Conservation (phyloP, 805 yeast species). For the Saturnispora besseyi region DNA sequence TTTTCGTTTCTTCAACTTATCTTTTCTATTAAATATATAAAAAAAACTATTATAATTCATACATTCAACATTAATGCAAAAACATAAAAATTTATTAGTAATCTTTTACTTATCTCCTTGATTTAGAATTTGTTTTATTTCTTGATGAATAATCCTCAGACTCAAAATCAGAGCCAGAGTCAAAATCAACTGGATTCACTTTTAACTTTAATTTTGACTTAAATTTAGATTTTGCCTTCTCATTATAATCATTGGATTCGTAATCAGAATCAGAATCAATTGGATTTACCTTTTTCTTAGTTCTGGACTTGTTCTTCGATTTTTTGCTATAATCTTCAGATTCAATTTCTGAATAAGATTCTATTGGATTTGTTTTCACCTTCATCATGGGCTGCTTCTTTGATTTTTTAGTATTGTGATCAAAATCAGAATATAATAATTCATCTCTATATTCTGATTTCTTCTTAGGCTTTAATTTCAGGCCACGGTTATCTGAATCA, state of each 20-base stretch:
- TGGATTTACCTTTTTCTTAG: neutral
- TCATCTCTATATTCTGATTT: too few relatives aligned
- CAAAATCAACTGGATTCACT: neutral
- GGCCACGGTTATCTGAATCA: neutral
- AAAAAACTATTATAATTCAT: neutral
- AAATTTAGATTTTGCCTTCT: neutral
- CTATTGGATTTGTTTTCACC: too few relatives aligned
- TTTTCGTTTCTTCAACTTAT: neutral
- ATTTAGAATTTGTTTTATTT: neutral
- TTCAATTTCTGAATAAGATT: too few relatives aligned
- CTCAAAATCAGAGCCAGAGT: neutral
- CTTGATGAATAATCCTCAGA: too few relatives aligned
- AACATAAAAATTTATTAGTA: neutral
- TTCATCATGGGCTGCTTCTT: too few relatives aligned
- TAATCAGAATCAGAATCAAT: slow-evolving; percentile 2
- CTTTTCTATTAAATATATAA: neutral
- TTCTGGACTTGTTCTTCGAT: neutral
- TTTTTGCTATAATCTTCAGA: too few relatives aligned
- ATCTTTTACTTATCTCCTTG: too few relatives aligned
- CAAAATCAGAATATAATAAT: too few relatives aligned
- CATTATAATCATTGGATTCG: neutral
- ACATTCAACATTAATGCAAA: neutral
- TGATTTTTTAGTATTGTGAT: too few relatives aligned
- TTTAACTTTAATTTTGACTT: neutral
- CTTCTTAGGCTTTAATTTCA: too few relatives aligned